A percentile compares a stretch with the other conserved stretches of the same genome.
Conservation (phyloP, 139 green algal genomes). For the Asterochloris sp. region DNA sequence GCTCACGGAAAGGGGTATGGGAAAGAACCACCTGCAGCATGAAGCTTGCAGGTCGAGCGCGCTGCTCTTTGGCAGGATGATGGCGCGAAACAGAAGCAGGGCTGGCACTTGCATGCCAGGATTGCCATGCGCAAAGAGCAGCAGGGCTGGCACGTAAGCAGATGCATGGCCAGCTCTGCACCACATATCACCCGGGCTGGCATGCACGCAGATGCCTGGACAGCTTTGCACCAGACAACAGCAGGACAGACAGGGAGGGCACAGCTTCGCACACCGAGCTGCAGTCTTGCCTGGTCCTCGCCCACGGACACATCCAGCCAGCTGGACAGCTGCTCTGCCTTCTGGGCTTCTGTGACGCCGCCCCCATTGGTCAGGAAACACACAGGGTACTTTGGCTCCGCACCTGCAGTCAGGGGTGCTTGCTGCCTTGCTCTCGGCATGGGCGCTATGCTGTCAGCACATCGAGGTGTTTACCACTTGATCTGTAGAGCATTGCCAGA, state of each 20-base stretch:
- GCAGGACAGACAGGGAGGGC: too few species aligned
- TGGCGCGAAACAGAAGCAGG: too few species aligned
- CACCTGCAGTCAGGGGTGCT: slow-evolving; percentile 8
- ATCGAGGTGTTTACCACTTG: slow-evolving; percentile 21
- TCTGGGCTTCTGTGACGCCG: slow-evolving; percentile 59
- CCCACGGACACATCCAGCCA: slow-evolving; percentile 65
- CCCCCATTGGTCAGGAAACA: slow-evolving; percentile 85
- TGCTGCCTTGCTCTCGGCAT: not conserved
- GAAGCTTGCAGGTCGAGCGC: too few species aligned
- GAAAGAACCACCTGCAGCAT: slow-evolving; percentile 66
- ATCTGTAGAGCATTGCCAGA: slow-evolving; percentile 43
- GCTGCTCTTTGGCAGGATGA: too few species aligned
- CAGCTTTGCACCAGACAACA: too few species aligned
- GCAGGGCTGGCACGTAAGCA: too few species aligned
- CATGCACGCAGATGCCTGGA: too few species aligned
- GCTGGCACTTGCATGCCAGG: too few species aligned
- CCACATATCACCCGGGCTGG: too few species aligned
- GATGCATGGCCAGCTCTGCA: too few species aligned
- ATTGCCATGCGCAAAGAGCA: too few species aligned
- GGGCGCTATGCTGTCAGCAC: not conserved
- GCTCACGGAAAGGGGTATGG: slow-evolving; percentile 67
- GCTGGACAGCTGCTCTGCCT: slow-evolving; percentile 65
- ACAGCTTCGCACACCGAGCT: too few species aligned
- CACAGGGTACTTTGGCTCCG: slow-evolving; percentile 27
- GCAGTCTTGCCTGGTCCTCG: slow-evolving; percentile 10